Percentiles rank a stretch among this genome's conserved stretches.
These are phyloP conservation scores for Plasmodium chabaudi DNA, from an alignment of 169 alveolate genomes.

Conservation along the genomic window DNA sequence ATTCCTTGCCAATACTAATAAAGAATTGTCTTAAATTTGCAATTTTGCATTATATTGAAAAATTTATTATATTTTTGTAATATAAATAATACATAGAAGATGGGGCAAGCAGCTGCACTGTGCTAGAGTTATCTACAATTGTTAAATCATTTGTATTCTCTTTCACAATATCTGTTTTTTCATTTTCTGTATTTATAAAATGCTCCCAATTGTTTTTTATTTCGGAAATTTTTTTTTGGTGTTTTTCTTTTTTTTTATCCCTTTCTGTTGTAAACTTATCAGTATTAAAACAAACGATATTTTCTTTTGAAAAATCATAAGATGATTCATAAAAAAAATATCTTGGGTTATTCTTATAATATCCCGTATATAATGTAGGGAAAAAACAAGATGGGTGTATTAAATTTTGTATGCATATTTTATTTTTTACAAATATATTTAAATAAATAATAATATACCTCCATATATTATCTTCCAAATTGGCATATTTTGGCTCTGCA, in stretches of 20 bases:
- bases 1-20: neutral
- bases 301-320: constrained; percentile 43
- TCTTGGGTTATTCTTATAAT: constrained; percentile 54
- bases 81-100: constrained; percentile 24
- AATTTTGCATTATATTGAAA: constrained; percentile 23
- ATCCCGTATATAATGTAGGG: constrained; percentile 62
- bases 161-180: neutral
- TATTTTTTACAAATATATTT: constrained; percentile 72
- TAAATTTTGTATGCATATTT: constrained; percentile 45
- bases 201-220: constrained; percentile 13
- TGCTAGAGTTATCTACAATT: constrained; percentile 36
- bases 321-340: constrained; percentile 63
- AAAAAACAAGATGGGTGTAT: constrained; percentile 44
- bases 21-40: neutral
- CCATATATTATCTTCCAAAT: constrained; percentile 63
- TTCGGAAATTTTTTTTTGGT: neutral
- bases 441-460: constrained; percentile 45
- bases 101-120: constrained; percentile 24
- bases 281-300: constrained; percentile 6
- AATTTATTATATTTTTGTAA: constrained; percentile 70
- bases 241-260: neutral
- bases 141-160: neutral
- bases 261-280: neutral
- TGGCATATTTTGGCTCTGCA: constrained; percentile 53
- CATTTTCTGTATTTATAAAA: neutral